phyloP scores from a whole-genome alignment of 2,329 filamentous ascomycete genomes.

The Neodidymelliopsis sp. region DNA sequence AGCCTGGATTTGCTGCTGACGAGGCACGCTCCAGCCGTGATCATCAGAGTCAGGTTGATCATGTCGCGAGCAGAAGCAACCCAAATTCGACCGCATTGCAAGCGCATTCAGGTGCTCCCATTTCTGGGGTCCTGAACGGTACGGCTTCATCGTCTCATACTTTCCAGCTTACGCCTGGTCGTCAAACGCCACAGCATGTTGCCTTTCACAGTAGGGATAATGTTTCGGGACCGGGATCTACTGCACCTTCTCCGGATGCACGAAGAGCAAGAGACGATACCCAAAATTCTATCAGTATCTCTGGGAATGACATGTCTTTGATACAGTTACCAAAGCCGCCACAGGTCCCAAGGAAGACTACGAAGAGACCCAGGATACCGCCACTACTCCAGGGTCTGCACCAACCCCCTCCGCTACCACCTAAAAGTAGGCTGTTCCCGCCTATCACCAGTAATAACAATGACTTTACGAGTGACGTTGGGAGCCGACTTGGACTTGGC shows the following conservation, averaged over 20 bases:
- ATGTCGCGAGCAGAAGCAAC: constrained; percentile 9
- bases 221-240: constrained; percentile 37
- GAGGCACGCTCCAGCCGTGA: constrained; percentile 14
- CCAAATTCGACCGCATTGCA: constrained; percentile 10
- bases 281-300: constrained; percentile 19
- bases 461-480: constrained; percentile 32
- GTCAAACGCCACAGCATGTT: constrained; percentile 22
- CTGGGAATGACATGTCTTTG: constrained; percentile 29
- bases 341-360: constrained; percentile 39
- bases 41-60: constrained; percentile 8
- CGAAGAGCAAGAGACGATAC: constrained; percentile 31
- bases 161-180: constrained; percentile 20
- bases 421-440: constrained; percentile 65
- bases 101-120: constrained; percentile 39
- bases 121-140: constrained; percentile 47
- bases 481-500: constrained; percentile 8
- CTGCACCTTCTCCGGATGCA: constrained; percentile 29
- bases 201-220: constrained; percentile 41
- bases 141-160: constrained; percentile 22
- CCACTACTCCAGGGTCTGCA: constrained; percentile 66
- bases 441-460: constrained; percentile 63
- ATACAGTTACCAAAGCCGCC: constrained; percentile 52
- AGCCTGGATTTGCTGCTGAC: constrained; percentile 21
- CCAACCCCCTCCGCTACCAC: constrained; percentile 63
- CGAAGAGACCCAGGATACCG: constrained; percentile 52